Percentiles rank a stretch among this genome's conserved stretches.
Evolutionary conservation across 495 filamentous ascomycete species (phyloP).

Genomic region (Parathielavia appendiculata): DNA sequence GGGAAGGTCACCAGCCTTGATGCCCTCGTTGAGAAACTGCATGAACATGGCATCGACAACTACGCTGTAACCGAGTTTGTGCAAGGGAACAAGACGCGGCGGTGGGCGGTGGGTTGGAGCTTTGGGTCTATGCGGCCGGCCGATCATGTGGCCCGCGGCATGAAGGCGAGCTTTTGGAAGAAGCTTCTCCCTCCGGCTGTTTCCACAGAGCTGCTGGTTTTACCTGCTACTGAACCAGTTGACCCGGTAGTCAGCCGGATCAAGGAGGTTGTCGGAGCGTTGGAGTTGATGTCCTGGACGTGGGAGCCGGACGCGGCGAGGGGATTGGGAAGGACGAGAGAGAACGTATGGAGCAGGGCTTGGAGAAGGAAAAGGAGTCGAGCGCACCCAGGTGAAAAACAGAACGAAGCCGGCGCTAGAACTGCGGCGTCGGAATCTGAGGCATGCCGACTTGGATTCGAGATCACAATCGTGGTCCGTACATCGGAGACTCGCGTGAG

Average conservation of each 20-base stretch:
- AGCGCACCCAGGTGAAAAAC: not conserved
- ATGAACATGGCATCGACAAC: constrained; percentile 58
- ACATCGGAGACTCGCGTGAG: constrained; percentile 32
- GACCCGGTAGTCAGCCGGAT: constrained; percentile 19
- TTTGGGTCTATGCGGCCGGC: constrained; percentile 63
- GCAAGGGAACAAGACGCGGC: constrained; percentile 70
- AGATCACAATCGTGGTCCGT: constrained; percentile 21
- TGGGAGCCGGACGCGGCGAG: constrained; percentile 33
- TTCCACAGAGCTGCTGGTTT: constrained; percentile 32
- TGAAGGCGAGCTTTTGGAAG: constrained; percentile 49
- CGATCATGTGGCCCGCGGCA: constrained; percentile 53
- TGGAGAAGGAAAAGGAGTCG: constrained; percentile 38
- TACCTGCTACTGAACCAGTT: constrained; percentile 6
- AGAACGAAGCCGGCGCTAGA: not conserved
- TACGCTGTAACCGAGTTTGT: constrained; percentile 78
- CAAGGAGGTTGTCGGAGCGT: constrained; percentile 23
- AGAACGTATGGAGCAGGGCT: constrained; percentile 50
- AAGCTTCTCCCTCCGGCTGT: constrained; percentile 55
- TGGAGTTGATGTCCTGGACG: constrained; percentile 57
- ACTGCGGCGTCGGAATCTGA: constrained; percentile 1
- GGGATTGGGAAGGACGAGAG: constrained; percentile 36
- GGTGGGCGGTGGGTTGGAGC: constrained; percentile 90
- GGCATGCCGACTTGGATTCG: constrained; percentile 27
- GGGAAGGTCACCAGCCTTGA: constrained; percentile 74
- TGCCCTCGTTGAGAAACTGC: constrained; percentile 56